Percentiles rank a stretch among this genome's conserved stretches.
Conservation (phyloP, 768 basidiomycete species). For the Boletus patriciae region DNA sequence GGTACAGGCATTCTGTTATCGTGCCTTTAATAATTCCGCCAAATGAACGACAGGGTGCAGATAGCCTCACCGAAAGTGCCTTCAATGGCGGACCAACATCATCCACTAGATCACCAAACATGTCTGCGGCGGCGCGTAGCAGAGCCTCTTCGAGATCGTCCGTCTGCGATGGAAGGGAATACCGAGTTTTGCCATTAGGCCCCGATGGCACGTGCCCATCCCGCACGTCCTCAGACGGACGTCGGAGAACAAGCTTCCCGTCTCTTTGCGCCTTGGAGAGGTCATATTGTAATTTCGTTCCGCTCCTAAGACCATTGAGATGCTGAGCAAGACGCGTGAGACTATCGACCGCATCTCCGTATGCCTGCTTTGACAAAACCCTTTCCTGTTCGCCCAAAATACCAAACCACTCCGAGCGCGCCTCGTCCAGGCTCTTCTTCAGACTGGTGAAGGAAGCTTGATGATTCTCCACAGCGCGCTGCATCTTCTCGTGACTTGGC, state of each 20-base stretch:
- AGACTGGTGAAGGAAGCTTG: slow-evolving; percentile 88
- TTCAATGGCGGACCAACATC: slow-evolving; percentile 77
- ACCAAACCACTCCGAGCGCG: slow-evolving; percentile 77
- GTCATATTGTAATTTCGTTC: slow-evolving; percentile 82
- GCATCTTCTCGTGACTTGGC: slow-evolving; percentile 61
- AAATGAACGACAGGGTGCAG: background rate
- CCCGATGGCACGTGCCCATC: slow-evolving; percentile 18
- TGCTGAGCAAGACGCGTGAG: slow-evolving; percentile 93
- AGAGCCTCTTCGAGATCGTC: slow-evolving; percentile 43
- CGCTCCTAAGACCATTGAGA: slow-evolving; percentile 83
- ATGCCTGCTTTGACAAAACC: slow-evolving; percentile 50
- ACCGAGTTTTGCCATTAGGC: slow-evolving; percentile 18
- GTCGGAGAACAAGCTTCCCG: slow-evolving; percentile 41
- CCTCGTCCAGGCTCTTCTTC: slow-evolving; percentile 83
- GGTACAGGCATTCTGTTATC: slow-evolving; percentile 56
- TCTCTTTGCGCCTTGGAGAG: slow-evolving; percentile 60
- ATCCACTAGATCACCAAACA: slow-evolving; percentile 78
- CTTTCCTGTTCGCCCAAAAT: slow-evolving; percentile 25
- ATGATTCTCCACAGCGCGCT: slow-evolving; percentile 80
- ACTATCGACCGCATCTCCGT: slow-evolving; percentile 84
- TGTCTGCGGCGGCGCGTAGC: slow-evolving; percentile 56
- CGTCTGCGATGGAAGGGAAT: slow-evolving; percentile 39
- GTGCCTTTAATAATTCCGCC: slow-evolving; percentile 1
- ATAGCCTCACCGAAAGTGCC: slow-evolving; percentile 60
- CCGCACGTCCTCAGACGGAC: slow-evolving; percentile 10